Evolutionary conservation across 345 rosid species (phyloP), one percentile per base, ranked within the genome.

Genomic region (Brassica carinata): DNA sequence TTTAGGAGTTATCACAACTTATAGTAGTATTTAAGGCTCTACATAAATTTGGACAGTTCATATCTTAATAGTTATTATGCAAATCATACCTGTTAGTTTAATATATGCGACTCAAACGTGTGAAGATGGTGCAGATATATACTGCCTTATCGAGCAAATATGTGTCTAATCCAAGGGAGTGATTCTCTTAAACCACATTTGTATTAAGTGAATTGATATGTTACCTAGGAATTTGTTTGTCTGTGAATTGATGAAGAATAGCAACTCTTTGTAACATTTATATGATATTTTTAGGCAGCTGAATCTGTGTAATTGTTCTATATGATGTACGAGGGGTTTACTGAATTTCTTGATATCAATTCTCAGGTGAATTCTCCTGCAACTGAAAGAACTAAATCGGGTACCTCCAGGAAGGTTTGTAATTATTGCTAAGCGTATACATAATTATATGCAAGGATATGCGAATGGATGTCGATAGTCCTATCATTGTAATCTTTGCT

Each of bases 321-420:
- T 29, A 65, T 58, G 67, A 72, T 59, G 5, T 17, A n/a, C n/a
- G 74, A 76, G 72, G 30, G 43, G 14, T n/a, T 33, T 59, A 48
- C 64, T 67, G 48, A 72, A 72, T n/a, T 40, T 74, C 34, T 64
- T 74, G 69, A 63, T 76, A 69, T 72, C 17, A 77, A n/a, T n/a
- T 30, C 38, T 81, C 85, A 92, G 98, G 82, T 89, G 88, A 86
- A 90, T 79, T 82, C 92, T 84, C 92, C 98, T 78, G 83, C 92
- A 79, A 74, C 90, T 8, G 85, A 87, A 85, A 89, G 92, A 86
- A 81, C 86, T 76, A 80, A 89, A 77, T 91, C 95, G 5, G 98
- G 97, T 15, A 82, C 89, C 73, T 91, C 96, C 45, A 84, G 97
- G 73, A 94, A 94, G 98, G 98, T 94, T 77, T 58, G 91, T 81